Evolutionary conservation across 106 monocot genomes (phyloP).

Genomic region (Dactylorhiza incarnata): DNA sequence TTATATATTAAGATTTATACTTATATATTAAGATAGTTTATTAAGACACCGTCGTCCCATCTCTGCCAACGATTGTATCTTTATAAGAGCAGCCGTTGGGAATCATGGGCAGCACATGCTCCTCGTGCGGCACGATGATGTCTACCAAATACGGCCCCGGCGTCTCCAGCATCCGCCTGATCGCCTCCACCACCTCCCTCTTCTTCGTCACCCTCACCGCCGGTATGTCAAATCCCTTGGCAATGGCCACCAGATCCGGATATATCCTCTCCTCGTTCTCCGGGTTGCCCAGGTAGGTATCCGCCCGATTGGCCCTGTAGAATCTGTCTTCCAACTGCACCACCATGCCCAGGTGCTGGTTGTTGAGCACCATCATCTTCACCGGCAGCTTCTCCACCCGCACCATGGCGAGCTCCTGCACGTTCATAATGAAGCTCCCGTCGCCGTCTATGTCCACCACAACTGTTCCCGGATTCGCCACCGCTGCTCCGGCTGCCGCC

Average conservation of each 20-base stretch:
- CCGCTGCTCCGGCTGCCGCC: no score
- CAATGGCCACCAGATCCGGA: slow-evolving; percentile 71
- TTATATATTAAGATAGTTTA: no score
- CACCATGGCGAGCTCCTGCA: slow-evolving; percentile 74
- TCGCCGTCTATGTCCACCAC: slow-evolving; percentile 88
- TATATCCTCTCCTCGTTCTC: slow-evolving; percentile 48
- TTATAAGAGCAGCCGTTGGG: slow-evolving; percentile 74
- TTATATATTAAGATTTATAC: no score
- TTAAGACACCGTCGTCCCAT: slow-evolving; percentile 54
- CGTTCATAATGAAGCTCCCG: slow-evolving; percentile 84
- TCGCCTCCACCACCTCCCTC: slow-evolving; percentile 51
- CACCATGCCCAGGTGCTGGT: slow-evolving; percentile 93
- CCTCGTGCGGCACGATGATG: slow-evolving; percentile 76
- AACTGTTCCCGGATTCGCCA: no score
- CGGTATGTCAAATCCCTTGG: slow-evolving; percentile 65
- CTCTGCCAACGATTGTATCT: slow-evolving; percentile 70
- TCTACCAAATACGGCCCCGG: slow-evolving; percentile 80
- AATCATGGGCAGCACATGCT: slow-evolving; percentile 94
- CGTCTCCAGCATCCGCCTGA: slow-evolving; percentile 66
- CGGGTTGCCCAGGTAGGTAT: slow-evolving; percentile 73
- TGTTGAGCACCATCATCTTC: slow-evolving; percentile 72
- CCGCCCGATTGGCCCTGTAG: slow-evolving; percentile 75
- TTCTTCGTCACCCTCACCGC: slow-evolving; percentile 61
- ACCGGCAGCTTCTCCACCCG: slow-evolving; percentile 67
- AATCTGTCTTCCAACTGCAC: slow-evolving; percentile 88